phyloP scores from a whole-genome alignment of 164 flowering plant genomes.

The Pachysandra terminalis region DNA sequence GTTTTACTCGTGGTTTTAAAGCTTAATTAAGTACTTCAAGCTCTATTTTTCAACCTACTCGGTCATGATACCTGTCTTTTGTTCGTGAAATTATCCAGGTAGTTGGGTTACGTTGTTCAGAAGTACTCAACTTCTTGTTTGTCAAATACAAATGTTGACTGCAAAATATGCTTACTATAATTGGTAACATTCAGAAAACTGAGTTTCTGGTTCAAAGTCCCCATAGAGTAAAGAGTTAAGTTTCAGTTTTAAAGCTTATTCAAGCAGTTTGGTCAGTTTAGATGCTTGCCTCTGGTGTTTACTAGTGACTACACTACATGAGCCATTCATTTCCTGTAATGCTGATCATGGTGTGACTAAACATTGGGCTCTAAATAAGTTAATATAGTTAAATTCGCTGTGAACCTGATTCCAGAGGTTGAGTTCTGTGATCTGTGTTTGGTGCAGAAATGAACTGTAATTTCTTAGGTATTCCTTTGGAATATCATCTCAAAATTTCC shows the following conservation, averaged over 20 bases:
- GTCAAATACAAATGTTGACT: too few relatives aligned
- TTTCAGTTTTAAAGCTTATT: neutral
- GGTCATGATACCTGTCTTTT: neutral
- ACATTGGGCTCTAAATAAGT: neutral
- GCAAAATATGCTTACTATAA: too few relatives aligned
- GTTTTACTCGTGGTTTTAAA: neutral
- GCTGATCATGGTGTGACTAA: neutral
- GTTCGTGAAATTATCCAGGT: too few relatives aligned
- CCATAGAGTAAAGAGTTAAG: too few relatives aligned
- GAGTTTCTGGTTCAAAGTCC: too few relatives aligned
- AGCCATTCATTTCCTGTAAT: neutral
- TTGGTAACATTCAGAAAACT: too few relatives aligned
- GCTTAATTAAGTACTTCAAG: neutral
- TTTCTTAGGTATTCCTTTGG: neutral
- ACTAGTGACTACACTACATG: neutral
- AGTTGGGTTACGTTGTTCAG: too few relatives aligned
- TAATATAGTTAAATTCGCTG: too few relatives aligned
- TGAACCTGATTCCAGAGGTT: neutral
- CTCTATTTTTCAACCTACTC: neutral
- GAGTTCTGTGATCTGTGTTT: too few relatives aligned
- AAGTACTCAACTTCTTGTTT: too few relatives aligned
- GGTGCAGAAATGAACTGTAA: neutral
- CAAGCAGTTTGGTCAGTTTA: neutral
- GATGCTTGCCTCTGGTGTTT: neutral
- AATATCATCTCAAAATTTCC: neutral